Evolutionary conservation across 2,329 filamentous ascomycete species (phyloP).

Genomic region (Aspergillus arachidicola): DNA sequence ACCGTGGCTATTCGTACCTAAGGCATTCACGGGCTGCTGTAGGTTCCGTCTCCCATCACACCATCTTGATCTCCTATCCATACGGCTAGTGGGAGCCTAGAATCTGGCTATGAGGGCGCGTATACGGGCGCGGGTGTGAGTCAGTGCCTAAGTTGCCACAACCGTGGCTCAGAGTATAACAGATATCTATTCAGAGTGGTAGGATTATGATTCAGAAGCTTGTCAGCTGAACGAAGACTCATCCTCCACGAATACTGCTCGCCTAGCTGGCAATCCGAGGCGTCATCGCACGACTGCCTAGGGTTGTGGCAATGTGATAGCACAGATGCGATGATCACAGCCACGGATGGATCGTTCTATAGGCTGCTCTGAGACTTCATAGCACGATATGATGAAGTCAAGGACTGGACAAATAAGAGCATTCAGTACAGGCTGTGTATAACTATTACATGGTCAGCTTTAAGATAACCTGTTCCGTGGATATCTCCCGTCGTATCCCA

Average conservation of each 20-base stretch:
- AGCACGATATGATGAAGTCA: background rate
- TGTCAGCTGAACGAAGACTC: background rate
- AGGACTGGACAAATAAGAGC: background rate
- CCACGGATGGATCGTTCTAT: background rate
- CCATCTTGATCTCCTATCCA: background rate
- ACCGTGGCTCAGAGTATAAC: background rate
- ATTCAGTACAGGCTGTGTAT: background rate
- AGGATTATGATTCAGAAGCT: background rate
- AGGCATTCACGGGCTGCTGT: background rate
- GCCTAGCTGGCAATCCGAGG: background rate
- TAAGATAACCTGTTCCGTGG: conserved; percentile 4
- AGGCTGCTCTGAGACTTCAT: background rate
- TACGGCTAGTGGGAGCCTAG: background rate
- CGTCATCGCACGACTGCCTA: background rate
- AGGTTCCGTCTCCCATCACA: background rate
- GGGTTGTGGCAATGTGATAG: background rate
- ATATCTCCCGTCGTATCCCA: conserved; percentile 9
- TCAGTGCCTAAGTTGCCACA: conserved; percentile 4
- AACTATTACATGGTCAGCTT: background rate
- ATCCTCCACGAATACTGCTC: background rate
- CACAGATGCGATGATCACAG: background rate
- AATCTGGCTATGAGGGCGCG: background rate
- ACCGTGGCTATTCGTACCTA: background rate
- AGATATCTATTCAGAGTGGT: background rate
- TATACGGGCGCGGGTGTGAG: background rate